phyloP scores from a whole-genome alignment of 2,329 filamentous ascomycete species.

The Dothideomycetidae sp. region DNA sequence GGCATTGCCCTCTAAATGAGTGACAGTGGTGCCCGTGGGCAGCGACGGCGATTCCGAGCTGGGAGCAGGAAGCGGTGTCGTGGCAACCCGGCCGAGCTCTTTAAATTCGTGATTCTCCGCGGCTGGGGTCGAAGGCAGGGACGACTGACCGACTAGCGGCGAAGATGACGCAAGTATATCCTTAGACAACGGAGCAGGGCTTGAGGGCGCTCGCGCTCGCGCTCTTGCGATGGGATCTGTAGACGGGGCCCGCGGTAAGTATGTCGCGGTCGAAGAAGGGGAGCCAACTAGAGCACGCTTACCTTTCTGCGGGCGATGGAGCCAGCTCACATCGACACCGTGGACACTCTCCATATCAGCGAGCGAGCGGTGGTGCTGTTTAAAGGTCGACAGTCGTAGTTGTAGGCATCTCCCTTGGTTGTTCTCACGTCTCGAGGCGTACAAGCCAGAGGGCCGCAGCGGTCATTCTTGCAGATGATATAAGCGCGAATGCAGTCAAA shows the following conservation, averaged over 20 bases:
- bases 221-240: conserved; percentile 16
- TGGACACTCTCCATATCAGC: conserved; percentile 60
- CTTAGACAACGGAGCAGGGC: conserved; percentile 10
- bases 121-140: conserved; percentile 13
- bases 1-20: conserved; percentile 12
- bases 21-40: conserved; percentile 8
- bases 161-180: conserved; percentile 11
- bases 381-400: too few species aligned
- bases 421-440: neutral
- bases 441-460: too few species aligned
- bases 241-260: neutral
- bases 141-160: conserved; percentile 8
- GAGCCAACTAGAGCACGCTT: conserved; percentile 24
- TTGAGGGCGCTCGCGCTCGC: conserved; percentile 22
- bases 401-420: neutral
- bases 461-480: too few species aligned
- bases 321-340: conserved; percentile 80
- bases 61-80: conserved; percentile 24
- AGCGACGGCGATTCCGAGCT: conserved; percentile 19
- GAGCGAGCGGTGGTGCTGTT: too few species aligned
- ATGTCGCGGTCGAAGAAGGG: too few species aligned
- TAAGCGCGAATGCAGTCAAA: too few species aligned
- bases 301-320: conserved; percentile 73
- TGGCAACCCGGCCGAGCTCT: conserved; percentile 20
- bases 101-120: conserved; percentile 14